Conservation (phyloP, 371 early-diverging fungal species). For the Mucor ambiguus region DNA sequence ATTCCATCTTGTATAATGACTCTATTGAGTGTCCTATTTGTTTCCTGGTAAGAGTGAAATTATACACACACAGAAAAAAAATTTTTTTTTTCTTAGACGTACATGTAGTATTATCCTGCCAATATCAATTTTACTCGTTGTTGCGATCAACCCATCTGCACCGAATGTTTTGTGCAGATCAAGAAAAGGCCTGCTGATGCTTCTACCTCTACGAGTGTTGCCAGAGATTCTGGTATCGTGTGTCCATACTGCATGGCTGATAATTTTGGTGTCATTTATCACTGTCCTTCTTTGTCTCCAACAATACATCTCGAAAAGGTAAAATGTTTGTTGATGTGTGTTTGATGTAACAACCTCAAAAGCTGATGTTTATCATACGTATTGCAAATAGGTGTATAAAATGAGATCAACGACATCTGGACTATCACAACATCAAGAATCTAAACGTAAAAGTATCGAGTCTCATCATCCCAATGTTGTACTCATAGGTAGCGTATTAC, state of each 20-base stretch:
- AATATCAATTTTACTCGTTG: slow-evolving; percentile 92
- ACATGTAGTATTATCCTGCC: slow-evolving; percentile 81
- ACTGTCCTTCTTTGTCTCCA: neutral
- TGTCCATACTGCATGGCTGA: slow-evolving; percentile 84
- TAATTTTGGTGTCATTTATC: slow-evolving; percentile 24
- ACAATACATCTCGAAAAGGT: slow-evolving; percentile 5
- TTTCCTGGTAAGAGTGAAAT: slow-evolving; percentile 71
- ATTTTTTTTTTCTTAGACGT: slow-evolving; percentile 19
- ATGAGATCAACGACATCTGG: slow-evolving; percentile 21
- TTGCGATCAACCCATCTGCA: slow-evolving; percentile 94
- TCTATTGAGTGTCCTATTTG: slow-evolving; percentile 94
- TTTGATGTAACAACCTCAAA: neutral
- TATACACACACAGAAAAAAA: neutral
- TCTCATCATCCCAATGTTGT: slow-evolving; percentile 18
- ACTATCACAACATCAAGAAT: neutral
- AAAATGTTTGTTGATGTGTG: neutral
- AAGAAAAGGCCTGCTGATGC: slow-evolving; percentile 59
- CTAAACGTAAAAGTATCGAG: slow-evolving; percentile 18
- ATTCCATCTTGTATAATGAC: slow-evolving; percentile 50
- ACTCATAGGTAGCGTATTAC: slow-evolving; percentile 16
- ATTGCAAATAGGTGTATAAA: neutral
- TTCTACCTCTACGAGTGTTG: neutral
- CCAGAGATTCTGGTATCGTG: slow-evolving; percentile 29
- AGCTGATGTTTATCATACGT: neutral
- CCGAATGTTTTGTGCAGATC: slow-evolving; percentile 94